Evolutionary conservation across 345 rosid genomes (phyloP).

Genomic region (Pseudoturritis turrita): DNA sequence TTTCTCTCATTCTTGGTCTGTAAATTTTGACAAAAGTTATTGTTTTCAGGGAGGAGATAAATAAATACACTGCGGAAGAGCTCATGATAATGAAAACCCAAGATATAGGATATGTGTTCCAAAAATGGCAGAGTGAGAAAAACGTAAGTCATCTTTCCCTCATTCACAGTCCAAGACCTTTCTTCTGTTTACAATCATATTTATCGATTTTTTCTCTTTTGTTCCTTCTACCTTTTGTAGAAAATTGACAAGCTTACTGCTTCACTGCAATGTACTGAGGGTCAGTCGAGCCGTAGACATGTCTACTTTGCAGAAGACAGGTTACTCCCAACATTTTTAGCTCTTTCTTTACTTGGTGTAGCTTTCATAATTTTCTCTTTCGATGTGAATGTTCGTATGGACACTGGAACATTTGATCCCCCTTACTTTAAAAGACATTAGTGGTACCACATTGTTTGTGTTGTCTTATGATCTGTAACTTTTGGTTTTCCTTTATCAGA

Average conservation of each 20-base stretch:
- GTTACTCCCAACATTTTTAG: conserved; percentile 29
- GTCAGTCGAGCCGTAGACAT: conserved; percentile 43
- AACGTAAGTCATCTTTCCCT: conserved; percentile 38
- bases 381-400: background rate
- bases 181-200: background rate
- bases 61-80: conserved; percentile 73
- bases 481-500: conserved; percentile 32
- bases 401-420: background rate
- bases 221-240: conserved; percentile 39
- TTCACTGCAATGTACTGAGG: conserved; percentile 61
- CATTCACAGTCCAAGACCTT: background rate
- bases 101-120: conserved; percentile 80
- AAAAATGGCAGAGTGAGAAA: conserved; percentile 79
- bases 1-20: background rate
- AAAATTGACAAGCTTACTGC: conserved; percentile 78
- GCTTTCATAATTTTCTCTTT: background rate
- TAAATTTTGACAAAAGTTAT: background rate
- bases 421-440: background rate
- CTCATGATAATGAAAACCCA: conserved; percentile 89
- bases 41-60: conserved; percentile 53
- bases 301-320: conserved; percentile 80
- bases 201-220: background rate
- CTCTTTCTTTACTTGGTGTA: background rate
- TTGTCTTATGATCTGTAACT: background rate
- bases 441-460: background rate